Evolutionary conservation across 345 rosid genomes (phyloP).

Genomic region (Eucalyptus pauciflora): DNA sequence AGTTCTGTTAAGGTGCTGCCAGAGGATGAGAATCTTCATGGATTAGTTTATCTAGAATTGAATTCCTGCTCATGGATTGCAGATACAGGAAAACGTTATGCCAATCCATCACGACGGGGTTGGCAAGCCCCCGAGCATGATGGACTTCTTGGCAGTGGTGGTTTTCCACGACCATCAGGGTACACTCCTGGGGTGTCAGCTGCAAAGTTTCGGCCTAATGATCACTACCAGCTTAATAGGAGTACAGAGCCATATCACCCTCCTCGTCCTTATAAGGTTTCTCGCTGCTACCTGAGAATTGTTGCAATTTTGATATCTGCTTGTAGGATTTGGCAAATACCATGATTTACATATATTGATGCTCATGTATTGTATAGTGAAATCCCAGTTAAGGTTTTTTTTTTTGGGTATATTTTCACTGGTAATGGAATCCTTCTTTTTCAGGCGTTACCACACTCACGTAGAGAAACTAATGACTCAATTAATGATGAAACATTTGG

Average conservation of each 20-base stretch:
- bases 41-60: background rate
- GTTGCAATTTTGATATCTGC: background rate
- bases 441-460: slow-evolving; percentile 64
- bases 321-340: background rate
- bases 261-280: slow-evolving; percentile 91
- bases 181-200: slow-evolving; percentile 44
- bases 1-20: background rate
- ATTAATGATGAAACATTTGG: slow-evolving; percentile 93
- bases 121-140: slow-evolving; percentile 93
- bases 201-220: slow-evolving; percentile 55
- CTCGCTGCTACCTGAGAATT: background rate
- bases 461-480: slow-evolving; percentile 67
- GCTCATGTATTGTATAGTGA: background rate
- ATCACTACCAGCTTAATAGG: slow-evolving; percentile 47
- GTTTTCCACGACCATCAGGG: slow-evolving; percentile 79
- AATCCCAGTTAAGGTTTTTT: background rate
- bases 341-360: background rate
- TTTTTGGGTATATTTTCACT: background rate
- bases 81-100: slow-evolving; percentile 66
- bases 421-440: background rate
- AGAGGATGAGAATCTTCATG: background rate
- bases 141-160: slow-evolving; percentile 97
- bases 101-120: slow-evolving; percentile 61
- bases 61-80: background rate
- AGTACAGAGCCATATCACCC: slow-evolving; percentile 88